Conservation (phyloP, 768 basidiomycete species). For the Mycena capillaripes region DNA sequence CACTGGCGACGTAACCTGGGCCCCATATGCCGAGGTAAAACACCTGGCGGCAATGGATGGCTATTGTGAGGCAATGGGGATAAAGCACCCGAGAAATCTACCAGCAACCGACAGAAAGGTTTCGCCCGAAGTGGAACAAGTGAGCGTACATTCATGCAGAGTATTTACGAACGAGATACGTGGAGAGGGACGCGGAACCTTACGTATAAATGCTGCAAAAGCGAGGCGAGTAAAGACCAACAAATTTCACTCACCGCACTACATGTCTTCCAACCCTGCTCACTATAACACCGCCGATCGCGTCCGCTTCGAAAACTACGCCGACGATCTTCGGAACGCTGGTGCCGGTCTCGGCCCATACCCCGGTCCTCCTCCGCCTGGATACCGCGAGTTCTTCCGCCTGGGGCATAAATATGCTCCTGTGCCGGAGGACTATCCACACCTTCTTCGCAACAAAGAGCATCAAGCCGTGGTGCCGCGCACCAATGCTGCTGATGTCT, state of each 20-base stretch:
- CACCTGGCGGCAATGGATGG: neutral
- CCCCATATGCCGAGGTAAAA: conserved; percentile 14
- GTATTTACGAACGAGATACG: neutral
- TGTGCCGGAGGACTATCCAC: neutral
- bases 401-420: neutral
- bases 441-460: neutral
- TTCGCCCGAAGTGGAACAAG: neutral
- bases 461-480: neutral
- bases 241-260: neutral
- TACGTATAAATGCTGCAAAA: neutral
- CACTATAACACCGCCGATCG: neutral
- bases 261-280: neutral
- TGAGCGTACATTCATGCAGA: neutral
- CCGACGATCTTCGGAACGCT: neutral
- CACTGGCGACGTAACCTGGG: conserved; percentile 18
- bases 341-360: neutral
- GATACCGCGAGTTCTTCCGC: neutral
- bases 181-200: neutral
- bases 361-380: neutral
- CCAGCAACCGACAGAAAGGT: neutral
- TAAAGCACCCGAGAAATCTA: neutral
- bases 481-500: neutral
- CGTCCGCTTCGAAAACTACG: neutral
- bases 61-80: neutral
- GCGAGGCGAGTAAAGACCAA: neutral